Percentiles rank a stretch among this genome's conserved stretches.
These are phyloP conservation scores for Candida ascalaphidarum DNA, from an alignment of 805 yeast genomes.

Conservation along the genomic window DNA sequence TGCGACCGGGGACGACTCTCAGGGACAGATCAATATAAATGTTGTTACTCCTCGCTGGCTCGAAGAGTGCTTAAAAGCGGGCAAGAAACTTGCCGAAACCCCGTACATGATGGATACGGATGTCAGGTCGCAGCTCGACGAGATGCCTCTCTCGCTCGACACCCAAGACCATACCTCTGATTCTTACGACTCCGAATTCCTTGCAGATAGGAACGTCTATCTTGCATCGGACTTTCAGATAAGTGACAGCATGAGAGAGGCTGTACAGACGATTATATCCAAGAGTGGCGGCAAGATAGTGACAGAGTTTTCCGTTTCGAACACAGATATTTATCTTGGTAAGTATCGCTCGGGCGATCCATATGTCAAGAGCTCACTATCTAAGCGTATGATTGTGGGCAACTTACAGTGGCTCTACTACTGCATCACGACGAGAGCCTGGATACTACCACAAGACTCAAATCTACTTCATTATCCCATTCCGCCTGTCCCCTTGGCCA, in stretches of 20 bases:
- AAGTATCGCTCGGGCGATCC: conserved; percentile 51
- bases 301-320: conserved; percentile 7
- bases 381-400: conserved; percentile 42
- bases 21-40: conserved; percentile 32
- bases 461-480: conserved; percentile 67
- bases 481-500: conserved; percentile 42
- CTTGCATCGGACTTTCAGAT: conserved; percentile 49
- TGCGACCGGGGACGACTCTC: conserved; percentile 3
- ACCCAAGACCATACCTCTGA: conserved; percentile 4
- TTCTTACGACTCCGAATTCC: neutral
- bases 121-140: no score
- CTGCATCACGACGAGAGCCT: conserved; percentile 46
- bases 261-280: conserved; percentile 38
- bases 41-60: conserved; percentile 78
- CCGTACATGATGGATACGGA: conserved; percentile 50
- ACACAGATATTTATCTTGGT: conserved; percentile 46
- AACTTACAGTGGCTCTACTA: conserved; percentile 71
- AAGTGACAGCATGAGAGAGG: conserved; percentile 30
- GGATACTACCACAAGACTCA: conserved; percentile 45
- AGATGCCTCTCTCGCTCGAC: conserved; percentile 12
- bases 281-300: conserved; percentile 48
- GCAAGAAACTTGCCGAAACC: conserved; percentile 41
- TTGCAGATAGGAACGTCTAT: conserved; percentile 34
- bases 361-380: conserved; percentile 37
- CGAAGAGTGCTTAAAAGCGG: conserved; percentile 53